phyloP scores from a whole-genome alignment of 2,329 filamentous ascomycete species.

The Trichoderma atrobrunneum region DNA sequence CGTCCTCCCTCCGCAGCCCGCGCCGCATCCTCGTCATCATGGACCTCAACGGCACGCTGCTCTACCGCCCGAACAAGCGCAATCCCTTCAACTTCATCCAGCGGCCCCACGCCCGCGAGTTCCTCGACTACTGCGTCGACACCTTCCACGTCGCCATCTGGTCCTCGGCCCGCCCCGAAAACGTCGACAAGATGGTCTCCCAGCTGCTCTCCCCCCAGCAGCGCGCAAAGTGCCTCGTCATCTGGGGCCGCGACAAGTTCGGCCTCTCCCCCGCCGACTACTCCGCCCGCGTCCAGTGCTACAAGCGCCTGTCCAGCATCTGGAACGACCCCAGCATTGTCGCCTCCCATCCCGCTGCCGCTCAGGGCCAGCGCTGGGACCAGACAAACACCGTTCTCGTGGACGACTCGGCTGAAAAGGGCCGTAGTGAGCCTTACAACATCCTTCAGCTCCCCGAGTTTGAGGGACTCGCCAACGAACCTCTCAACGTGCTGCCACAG shows the following conservation, averaged over 20 bases:
- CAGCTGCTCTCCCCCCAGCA: slow-evolving; percentile 59
- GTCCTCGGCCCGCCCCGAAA: slow-evolving; percentile 77
- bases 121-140: slow-evolving; percentile 70
- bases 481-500: slow-evolving; percentile 48
- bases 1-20: slow-evolving; percentile 43
- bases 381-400: slow-evolving; percentile 87
- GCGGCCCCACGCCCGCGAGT: slow-evolving; percentile 65
- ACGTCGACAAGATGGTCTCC: slow-evolving; percentile 66
- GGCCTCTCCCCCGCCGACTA: slow-evolving; percentile 65
- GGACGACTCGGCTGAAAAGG: slow-evolving; percentile 82
- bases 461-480: slow-evolving; percentile 43
- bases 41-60: slow-evolving; percentile 89
- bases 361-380: slow-evolving; percentile 56
- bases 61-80: slow-evolving; percentile 62
- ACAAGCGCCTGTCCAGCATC: slow-evolving; percentile 75
- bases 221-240: slow-evolving; percentile 56
- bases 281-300: slow-evolving; percentile 72
- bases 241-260: slow-evolving; percentile 78
- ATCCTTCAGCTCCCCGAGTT: slow-evolving; percentile 81
- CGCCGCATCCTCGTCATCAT: slow-evolving; percentile 76
- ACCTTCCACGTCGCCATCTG: slow-evolving; percentile 83
- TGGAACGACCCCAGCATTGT: slow-evolving; percentile 58
- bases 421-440: slow-evolving; percentile 77
- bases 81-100: slow-evolving; percentile 53
- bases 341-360: slow-evolving; percentile 43